Evolutionary conservation across 225 moss, liverwort and hornwort species (phyloP).

Genomic region (Asterella californica): DNA sequence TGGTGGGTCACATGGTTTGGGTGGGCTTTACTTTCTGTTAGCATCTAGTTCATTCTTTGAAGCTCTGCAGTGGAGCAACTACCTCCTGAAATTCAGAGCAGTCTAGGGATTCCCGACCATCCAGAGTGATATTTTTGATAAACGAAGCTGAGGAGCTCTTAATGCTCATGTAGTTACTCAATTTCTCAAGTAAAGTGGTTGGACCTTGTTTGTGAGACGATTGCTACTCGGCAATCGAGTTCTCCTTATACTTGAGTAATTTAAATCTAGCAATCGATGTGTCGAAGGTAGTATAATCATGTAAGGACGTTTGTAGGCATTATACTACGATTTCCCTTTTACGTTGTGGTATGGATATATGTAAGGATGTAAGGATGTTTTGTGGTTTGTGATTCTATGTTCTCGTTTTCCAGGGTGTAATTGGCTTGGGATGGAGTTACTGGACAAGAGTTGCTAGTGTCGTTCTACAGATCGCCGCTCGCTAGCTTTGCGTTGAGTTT

Average conservation of each 20-base stretch:
- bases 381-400: background rate
- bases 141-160: conserved; percentile 45
- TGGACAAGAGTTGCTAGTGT: background rate
- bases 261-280: background rate
- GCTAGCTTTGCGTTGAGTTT: background rate
- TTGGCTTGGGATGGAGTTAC: background rate
- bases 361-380: background rate
- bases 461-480: background rate
- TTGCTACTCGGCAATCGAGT: conserved; percentile 10
- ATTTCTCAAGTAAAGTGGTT: conserved; percentile 42
- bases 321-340: too few species aligned
- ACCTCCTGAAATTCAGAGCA: conserved; percentile 31
- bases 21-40: conserved; percentile 33
- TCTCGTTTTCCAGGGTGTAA: background rate
- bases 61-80: conserved; percentile 42
- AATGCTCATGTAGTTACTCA: conserved; percentile 34
- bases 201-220: conserved; percentile 26
- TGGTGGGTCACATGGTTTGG: conserved; percentile 32
- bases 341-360: background rate
- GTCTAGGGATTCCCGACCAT: conserved; percentile 28
- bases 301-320: background rate
- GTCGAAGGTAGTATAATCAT: background rate
- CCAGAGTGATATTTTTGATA: conserved; percentile 43
- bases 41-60: conserved; percentile 46
- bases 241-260: background rate